Conservation (phyloP, 192 early-diverging fungal species). For the Coemansia javaensis region DNA sequence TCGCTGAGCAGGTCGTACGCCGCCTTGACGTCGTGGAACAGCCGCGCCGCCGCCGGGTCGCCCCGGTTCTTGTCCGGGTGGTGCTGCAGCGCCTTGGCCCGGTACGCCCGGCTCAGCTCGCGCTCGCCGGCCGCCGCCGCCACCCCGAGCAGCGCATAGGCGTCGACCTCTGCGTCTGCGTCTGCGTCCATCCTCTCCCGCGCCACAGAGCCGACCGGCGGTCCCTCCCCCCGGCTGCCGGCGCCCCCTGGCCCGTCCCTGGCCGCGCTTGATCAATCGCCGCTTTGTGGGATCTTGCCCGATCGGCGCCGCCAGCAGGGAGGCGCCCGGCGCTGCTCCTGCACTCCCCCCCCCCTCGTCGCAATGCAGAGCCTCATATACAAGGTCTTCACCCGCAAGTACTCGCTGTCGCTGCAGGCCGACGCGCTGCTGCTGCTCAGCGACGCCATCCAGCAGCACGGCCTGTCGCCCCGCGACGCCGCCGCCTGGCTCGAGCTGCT, state of each 20-base stretch:
- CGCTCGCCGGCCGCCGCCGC: slow-evolving; percentile 63
- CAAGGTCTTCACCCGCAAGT: slow-evolving; percentile 69
- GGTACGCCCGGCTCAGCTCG: slow-evolving; percentile 76
- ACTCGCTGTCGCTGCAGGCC: slow-evolving; percentile 70
- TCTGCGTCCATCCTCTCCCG: too few relatives aligned
- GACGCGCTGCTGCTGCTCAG: slow-evolving; percentile 68
- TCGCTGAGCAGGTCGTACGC: slow-evolving; percentile 34
- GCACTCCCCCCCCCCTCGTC: not conserved
- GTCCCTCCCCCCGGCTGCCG: too few relatives aligned
- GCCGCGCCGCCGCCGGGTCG: slow-evolving; percentile 17
- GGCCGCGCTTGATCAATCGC: too few relatives aligned
- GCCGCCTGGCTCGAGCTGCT: slow-evolving; percentile 63
- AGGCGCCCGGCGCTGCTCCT: too few relatives aligned
- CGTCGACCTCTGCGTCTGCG: slow-evolving; percentile 2
- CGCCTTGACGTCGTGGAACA: slow-evolving; percentile 32
- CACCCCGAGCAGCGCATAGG: slow-evolving; percentile 87
- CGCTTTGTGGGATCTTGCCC: too few relatives aligned
- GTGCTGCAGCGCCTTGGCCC: slow-evolving; percentile 72
- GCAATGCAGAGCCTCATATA: slow-evolving; percentile 56
- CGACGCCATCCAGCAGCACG: slow-evolving; percentile 50
- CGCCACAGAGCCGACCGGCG: too few relatives aligned
- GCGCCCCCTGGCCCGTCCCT: too few relatives aligned
- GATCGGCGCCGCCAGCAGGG: too few relatives aligned
- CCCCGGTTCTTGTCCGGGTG: slow-evolving; percentile 89
- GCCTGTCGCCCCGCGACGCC: slow-evolving; percentile 48